A percentile compares a stretch with the other conserved stretches of the same genome.
Evolutionary conservation across 1,139 yeast species (phyloP).

Genomic region (Yamadazyma jaroonii): DNA sequence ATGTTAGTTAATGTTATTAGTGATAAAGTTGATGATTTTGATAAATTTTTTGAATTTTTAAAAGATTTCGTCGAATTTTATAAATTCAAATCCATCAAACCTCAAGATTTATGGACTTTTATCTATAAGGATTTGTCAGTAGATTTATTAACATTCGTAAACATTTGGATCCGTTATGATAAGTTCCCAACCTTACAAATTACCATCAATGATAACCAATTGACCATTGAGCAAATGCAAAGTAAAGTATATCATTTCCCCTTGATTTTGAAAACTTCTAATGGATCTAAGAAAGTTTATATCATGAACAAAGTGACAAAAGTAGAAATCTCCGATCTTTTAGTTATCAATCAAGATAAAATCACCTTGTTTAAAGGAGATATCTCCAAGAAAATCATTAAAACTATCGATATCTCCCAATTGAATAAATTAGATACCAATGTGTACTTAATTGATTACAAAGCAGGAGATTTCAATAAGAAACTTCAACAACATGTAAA

Average conservation of each 20-base stretch:
- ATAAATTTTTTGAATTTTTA: slow-evolving; percentile 27
- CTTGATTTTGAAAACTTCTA: slow-evolving; percentile 29
- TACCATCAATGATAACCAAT: slow-evolving; percentile 9
- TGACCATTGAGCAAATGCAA: slow-evolving; percentile 49
- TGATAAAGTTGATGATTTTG: slow-evolving; percentile 18
- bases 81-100: slow-evolving; percentile 42
- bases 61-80: slow-evolving; percentile 39
- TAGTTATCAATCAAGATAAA: slow-evolving; percentile 13
- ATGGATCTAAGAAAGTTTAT: slow-evolving; percentile 8
- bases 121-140: slow-evolving; percentile 23
- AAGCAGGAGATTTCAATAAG: slow-evolving; percentile 10
- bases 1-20: slow-evolving; percentile 47
- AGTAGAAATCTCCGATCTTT: slow-evolving; percentile 8
- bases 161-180: slow-evolving; percentile 58
- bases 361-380: slow-evolving; percentile 12
- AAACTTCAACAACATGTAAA: slow-evolving; percentile 8
- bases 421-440: slow-evolving; percentile 13
- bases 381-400: slow-evolving; percentile 13
- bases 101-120: slow-evolving; percentile 56
- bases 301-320: slow-evolving; percentile 12
- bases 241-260: slow-evolving; percentile 53
- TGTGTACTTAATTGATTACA: slow-evolving; percentile 14
- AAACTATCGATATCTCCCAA: slow-evolving; percentile 8
- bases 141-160: slow-evolving; percentile 42
- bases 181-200: slow-evolving; percentile 59